Evolutionary conservation across 768 basidiomycete genomes (phyloP).

Genomic region (Mycena polygramma): DNA sequence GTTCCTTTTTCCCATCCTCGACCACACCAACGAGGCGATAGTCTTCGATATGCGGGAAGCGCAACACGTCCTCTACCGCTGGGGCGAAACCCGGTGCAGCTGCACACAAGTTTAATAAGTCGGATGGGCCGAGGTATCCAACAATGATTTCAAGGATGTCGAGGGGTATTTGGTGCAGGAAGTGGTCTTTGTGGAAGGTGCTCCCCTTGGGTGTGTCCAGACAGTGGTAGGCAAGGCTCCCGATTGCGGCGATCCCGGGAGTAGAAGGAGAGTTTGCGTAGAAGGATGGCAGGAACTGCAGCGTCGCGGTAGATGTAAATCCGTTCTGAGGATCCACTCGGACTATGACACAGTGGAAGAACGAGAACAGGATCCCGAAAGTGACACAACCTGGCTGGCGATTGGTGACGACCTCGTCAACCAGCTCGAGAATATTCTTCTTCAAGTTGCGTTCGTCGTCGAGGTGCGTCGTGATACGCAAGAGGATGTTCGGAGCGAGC

Average conservation of each 20-base stretch:
- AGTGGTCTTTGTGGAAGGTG: slow-evolving; percentile 1
- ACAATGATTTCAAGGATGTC: slow-evolving; percentile 2
- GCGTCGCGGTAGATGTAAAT: slow-evolving; percentile 23
- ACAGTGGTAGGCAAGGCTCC: slow-evolving; percentile 22
- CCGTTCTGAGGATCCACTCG: slow-evolving; percentile 16
- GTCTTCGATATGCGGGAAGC: slow-evolving; percentile 24
- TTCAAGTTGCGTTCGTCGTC: slow-evolving; percentile 36
- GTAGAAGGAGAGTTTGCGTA: slow-evolving; percentile 36
- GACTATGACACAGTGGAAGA: slow-evolving; percentile 40
- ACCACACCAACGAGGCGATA: slow-evolving; percentile 8
- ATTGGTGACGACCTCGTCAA: neutral
- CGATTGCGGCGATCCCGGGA: slow-evolving; percentile 32
- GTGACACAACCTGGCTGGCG: neutral
- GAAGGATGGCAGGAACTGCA: slow-evolving; percentile 40
- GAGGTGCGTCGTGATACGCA: slow-evolving; percentile 39
- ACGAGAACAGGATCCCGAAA: slow-evolving; percentile 36
- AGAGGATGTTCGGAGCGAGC: slow-evolving; percentile 13
- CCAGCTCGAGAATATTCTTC: slow-evolving; percentile 19
- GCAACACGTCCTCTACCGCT: neutral
- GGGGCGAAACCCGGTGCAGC: neutral
- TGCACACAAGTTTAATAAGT: neutral
- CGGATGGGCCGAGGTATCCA: neutral
- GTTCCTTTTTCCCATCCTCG: neutral
- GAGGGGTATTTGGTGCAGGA: slow-evolving; percentile 10
- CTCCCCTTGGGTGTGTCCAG: neutral